Conservation (phyloP, 176 grass and related monocot species). For the Microstegium vimineum region DNA sequence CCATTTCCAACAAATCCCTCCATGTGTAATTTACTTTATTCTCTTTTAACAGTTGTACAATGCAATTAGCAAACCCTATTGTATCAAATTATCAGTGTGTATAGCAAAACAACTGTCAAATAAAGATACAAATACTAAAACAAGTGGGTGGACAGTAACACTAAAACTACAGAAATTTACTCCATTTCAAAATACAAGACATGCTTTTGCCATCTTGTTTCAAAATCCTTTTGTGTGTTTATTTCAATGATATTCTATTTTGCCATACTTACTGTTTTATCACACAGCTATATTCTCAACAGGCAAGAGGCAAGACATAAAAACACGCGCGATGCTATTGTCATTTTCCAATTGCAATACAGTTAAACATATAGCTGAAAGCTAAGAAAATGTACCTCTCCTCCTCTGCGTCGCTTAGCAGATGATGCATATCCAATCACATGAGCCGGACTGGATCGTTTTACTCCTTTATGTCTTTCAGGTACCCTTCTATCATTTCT, state of each 20-base stretch:
- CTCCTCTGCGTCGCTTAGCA: slow-evolving; percentile 77
- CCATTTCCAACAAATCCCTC: background rate
- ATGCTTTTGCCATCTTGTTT: background rate
- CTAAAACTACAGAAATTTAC: background rate
- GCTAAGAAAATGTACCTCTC: slow-evolving; percentile 59
- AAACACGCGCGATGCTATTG: background rate
- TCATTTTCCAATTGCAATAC: background rate
- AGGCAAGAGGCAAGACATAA: background rate
- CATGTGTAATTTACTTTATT: background rate
- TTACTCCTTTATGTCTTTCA: slow-evolving; percentile 61
- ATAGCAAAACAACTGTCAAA: background rate
- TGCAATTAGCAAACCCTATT: background rate
- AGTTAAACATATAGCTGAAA: slow-evolving; percentile 4
- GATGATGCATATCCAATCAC: slow-evolving; percentile 42
- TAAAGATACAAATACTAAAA: background rate
- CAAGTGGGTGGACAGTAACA: background rate
- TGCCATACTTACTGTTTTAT: background rate
- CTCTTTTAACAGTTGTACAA: background rate
- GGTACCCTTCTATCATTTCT: slow-evolving; percentile 79
- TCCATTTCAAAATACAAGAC: background rate
- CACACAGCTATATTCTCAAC: background rate
- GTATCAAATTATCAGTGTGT: background rate
- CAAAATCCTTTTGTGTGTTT: background rate
- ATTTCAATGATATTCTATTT: background rate
- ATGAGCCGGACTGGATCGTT: slow-evolving; percentile 52